Percentiles rank a stretch among this genome's conserved stretches.
These are phyloP conservation scores for Mycena sp. DNA, from an alignment of 1,284 basidiomycete species.

Conservation along the genomic window DNA sequence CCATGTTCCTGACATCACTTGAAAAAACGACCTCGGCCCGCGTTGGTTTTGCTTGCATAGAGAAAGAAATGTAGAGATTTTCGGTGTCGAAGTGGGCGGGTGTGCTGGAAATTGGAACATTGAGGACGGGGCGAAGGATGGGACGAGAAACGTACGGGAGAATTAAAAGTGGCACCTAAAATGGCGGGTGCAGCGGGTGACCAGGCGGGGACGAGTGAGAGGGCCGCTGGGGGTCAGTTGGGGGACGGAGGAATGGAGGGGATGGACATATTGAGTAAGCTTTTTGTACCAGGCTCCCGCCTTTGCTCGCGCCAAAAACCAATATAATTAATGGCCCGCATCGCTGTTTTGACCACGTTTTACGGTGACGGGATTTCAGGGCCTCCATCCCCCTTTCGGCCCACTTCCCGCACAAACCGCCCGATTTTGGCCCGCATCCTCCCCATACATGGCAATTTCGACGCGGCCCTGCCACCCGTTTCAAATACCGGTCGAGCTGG, in stretches of 20 bases:
- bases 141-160: background rate
- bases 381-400: background rate
- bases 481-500: no score
- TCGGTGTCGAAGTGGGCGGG: no score
- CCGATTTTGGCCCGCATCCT: background rate
- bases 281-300: background rate
- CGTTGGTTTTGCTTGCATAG: slow-evolving; percentile 50
- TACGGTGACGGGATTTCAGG: background rate
- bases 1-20: slow-evolving; percentile 80
- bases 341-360: background rate
- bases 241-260: background rate
- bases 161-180: slow-evolving; percentile 10
- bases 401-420: background rate
- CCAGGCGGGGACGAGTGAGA: no score
- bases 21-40: slow-evolving; percentile 77
- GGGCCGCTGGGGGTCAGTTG: no score
- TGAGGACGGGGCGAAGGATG: background rate
- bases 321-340: background rate
- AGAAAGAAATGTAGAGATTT: background rate
- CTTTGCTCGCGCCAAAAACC: background rate
- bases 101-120: background rate
- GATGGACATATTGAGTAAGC: background rate
- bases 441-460: background rate
- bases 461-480: no score
- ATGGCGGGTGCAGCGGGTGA: background rate